Conservation (phyloP, 2,329 filamentous ascomycete genomes). For the Sporothrix luriei region DNA sequence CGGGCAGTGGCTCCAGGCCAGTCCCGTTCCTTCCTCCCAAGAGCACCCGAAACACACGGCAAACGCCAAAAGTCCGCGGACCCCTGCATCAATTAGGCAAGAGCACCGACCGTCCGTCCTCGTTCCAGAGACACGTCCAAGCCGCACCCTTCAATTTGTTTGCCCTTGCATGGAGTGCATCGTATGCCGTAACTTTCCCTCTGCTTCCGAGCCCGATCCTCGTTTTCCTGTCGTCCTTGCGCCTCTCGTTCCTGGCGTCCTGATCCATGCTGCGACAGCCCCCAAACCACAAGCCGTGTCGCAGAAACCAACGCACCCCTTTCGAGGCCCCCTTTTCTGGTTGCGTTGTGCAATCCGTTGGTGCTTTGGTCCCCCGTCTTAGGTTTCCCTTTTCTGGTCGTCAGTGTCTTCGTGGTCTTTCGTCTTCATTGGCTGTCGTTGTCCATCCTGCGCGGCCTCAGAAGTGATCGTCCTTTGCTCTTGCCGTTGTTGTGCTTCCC, state of each 20-base stretch:
- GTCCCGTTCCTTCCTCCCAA: conserved; percentile 8
- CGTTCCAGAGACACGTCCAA: not conserved
- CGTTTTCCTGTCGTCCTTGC: not conserved
- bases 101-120: not conserved
- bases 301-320: not conserved
- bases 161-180: not conserved
- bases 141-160: not conserved
- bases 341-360: not conserved
- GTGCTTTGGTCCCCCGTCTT: not conserved
- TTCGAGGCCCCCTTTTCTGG: not conserved
- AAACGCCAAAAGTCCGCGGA: not conserved
- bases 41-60: conserved; percentile 6
- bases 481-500: not conserved
- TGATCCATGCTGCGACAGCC: conserved; percentile 16
- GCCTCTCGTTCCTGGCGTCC: not conserved
- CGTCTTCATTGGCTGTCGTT: not conserved
- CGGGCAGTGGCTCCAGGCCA: not conserved
- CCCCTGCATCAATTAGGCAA: conserved; percentile 11
- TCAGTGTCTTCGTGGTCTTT: not conserved
- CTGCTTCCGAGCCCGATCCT: not conserved
- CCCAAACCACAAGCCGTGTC: conserved; percentile 20
- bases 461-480: conserved; percentile 5
- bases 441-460: not conserved
- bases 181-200: not conserved
- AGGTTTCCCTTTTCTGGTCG: not conserved